phyloP scores from a whole-genome alignment of 345 rosid species.

The Sonneratia caseolaris region DNA sequence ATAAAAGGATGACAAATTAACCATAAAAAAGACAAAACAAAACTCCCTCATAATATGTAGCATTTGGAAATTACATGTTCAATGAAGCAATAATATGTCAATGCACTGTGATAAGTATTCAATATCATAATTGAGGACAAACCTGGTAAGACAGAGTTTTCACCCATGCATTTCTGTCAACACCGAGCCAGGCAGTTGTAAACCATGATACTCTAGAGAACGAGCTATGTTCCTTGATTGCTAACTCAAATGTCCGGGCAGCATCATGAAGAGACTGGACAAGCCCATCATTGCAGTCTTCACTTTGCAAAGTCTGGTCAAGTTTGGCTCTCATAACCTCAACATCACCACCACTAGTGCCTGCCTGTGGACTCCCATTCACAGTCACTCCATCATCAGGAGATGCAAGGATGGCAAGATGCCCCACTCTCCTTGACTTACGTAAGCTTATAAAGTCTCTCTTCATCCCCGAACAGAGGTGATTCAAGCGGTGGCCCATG shows the following conservation, averaged over 20 bases:
- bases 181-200: constrained; percentile 80
- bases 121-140: constrained; percentile 6
- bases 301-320: constrained; percentile 51
- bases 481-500: constrained; percentile 15
- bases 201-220: constrained; percentile 66
- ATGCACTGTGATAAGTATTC: constrained; percentile 3
- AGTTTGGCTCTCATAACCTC: constrained; percentile 66
- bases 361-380: constrained; percentile 45
- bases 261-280: constrained; percentile 79
- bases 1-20: not conserved
- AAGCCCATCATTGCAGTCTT: constrained; percentile 61
- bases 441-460: constrained; percentile 13
- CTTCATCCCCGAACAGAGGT: constrained; percentile 19
- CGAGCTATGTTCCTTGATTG: constrained; percentile 45
- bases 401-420: constrained; percentile 38
- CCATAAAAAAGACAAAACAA: not conserved
- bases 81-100: not conserved
- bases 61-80: not conserved
- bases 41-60: not conserved
- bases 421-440: constrained; percentile 31
- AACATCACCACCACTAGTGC: constrained; percentile 36
- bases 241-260: constrained; percentile 77
- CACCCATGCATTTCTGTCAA: constrained; percentile 76
- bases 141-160: constrained; percentile 94
- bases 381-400: constrained; percentile 69